These are phyloP conservation scores for Fagus sylvatica DNA, from an alignment of 306 rosid species.

Conservation along the genomic window DNA sequence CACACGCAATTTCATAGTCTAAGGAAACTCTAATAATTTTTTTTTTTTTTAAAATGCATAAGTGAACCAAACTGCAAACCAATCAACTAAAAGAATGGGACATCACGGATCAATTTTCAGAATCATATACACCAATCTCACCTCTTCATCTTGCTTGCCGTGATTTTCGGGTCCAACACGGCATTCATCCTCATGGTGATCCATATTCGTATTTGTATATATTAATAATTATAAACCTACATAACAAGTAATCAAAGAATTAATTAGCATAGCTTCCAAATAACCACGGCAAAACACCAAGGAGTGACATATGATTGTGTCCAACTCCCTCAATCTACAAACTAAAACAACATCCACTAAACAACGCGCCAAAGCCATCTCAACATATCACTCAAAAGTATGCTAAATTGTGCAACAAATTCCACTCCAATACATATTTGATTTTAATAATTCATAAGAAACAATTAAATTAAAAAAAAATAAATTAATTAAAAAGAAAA, in stretches of 20 bases:
- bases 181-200: slow-evolving; percentile 73
- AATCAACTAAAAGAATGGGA: background rate
- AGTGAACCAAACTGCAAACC: background rate
- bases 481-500: background rate
- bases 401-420: background rate
- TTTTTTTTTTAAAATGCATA: no score
- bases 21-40: background rate
- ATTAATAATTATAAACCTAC: slow-evolving; percentile 9
- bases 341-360: background rate
- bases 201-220: slow-evolving; percentile 39
- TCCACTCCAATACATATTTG: background rate
- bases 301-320: background rate
- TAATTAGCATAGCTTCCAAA: background rate
- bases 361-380: background rate
- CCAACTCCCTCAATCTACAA: background rate
- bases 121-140: slow-evolving; percentile 31
- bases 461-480: background rate
- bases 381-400: background rate
- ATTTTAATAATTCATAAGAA: background rate
- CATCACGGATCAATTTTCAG: slow-evolving; percentile 9
- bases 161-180: slow-evolving; percentile 54
- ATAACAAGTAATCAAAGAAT: background rate
- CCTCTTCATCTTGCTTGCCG: slow-evolving; percentile 89
- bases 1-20: background rate
- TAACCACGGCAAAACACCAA: background rate